These are phyloP conservation scores for Pueraria montana DNA, from an alignment of 306 rosid genomes.

Conservation along the genomic window DNA sequence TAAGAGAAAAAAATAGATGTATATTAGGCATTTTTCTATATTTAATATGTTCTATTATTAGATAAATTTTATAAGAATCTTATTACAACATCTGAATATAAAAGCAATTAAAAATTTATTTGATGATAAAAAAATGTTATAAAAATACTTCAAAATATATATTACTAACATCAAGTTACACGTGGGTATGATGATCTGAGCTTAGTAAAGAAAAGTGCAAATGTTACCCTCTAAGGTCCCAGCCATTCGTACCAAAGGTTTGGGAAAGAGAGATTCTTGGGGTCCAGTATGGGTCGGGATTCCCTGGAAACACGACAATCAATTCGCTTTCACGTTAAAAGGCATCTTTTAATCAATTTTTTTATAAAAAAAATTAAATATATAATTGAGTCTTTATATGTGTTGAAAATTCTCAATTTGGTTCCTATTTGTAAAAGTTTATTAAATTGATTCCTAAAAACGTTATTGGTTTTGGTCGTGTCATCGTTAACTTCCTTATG, in stretches of 20 bases:
- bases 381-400: too few species aligned
- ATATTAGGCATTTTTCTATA: too few species aligned
- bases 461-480: too few species aligned
- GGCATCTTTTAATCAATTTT: not conserved
- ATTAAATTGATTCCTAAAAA: too few species aligned
- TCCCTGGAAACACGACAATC: not conserved
- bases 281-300: not conserved
- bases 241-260: not conserved
- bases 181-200: not conserved
- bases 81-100: not conserved
- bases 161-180: not conserved
- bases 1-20: too few species aligned
- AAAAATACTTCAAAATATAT: not conserved
- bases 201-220: not conserved
- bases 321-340: not conserved
- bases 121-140: not conserved
- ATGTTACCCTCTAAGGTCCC: not conserved
- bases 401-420: too few species aligned
- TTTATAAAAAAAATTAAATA: not conserved
- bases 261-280: slow-evolving; percentile 9
- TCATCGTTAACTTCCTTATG: too few species aligned
- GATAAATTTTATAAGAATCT: not conserved
- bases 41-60: not conserved
- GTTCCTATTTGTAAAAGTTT: too few species aligned
- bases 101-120: not conserved